Evolutionary conservation across 202 grass and related monocot species (phyloP).

Genomic region (Bolboschoenoplectus hybrid): DNA sequence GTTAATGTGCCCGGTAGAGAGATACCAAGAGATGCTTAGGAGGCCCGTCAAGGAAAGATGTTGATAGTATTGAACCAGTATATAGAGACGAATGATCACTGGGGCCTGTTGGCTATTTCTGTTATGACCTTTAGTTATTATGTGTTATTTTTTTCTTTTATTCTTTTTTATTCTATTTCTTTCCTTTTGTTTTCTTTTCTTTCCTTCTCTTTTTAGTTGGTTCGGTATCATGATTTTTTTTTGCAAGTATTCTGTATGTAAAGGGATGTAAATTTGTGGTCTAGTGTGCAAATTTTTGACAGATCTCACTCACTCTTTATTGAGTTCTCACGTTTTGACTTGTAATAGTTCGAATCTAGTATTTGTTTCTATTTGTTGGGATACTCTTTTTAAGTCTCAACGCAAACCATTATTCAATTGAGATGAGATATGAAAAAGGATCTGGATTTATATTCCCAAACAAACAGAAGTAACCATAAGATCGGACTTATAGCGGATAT

Average conservation of each 20-base stretch:
- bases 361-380: not conserved
- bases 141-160: not conserved
- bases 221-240: conserved; percentile 5
- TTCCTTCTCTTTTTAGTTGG: not conserved
- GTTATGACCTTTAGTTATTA: not conserved
- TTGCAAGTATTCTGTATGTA: conserved; percentile 28
- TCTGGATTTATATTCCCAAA: not conserved
- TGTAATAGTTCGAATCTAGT: not conserved
- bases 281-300: conserved; percentile 19
- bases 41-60: conserved; percentile 59
- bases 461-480: no score
- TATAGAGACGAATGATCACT: conserved; percentile 4
- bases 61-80: conserved; percentile 31
- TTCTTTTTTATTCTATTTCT: not conserved
- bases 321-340: not conserved
- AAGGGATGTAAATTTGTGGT: conserved; percentile 31
- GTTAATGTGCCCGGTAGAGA: conserved; percentile 84
- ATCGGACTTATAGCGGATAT: no score
- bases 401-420: no score
- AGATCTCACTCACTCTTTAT: not conserved
- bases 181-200: not conserved
- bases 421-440: not conserved
- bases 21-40: conserved; percentile 77
- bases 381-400: not conserved
- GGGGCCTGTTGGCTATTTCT: not conserved